A percentile compares a stretch with the other conserved stretches of the same genome.
These are phyloP conservation scores for Starmerella roubikii DNA, from an alignment of 805 yeast species.

Conservation along the genomic window DNA sequence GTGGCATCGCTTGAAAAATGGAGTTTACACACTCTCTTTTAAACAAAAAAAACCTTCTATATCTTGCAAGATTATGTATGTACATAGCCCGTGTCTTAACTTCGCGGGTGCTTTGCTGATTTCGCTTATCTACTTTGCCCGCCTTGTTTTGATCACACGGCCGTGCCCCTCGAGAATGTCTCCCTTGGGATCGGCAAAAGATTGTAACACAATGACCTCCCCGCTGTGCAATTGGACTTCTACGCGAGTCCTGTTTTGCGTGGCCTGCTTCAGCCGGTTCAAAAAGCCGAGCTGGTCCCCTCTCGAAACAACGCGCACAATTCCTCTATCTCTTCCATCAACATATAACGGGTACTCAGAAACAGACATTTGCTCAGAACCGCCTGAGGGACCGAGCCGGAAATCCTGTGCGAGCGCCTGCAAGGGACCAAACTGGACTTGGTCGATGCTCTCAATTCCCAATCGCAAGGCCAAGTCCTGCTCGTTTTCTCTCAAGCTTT, in stretches of 20 bases:
- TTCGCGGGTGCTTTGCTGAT: too few species aligned
- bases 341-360: conserved; percentile 8
- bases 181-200: neutral
- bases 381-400: conserved; percentile 4
- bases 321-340: neutral
- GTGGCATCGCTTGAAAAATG: too few species aligned
- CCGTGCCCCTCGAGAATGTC: conserved; percentile 7
- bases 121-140: neutral
- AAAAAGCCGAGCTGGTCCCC: neutral
- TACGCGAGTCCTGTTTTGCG: conserved; percentile 2
- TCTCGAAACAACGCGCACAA: conserved; percentile 8
- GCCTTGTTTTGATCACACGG: neutral
- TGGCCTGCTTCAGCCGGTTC: too few species aligned
- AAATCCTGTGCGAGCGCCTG: conserved; percentile 10
- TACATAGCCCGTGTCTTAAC: too few species aligned
- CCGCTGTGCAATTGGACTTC: conserved; percentile 7
- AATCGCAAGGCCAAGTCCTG: conserved; percentile 4
- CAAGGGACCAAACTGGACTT: conserved; percentile 4
- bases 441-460: neutral
- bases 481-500: conserved; percentile 5
- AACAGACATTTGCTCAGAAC: conserved; percentile 8
- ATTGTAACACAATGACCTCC: neutral
- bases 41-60: neutral
- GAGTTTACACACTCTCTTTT: too few species aligned
- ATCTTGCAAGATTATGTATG: neutral